Conservation (phyloP, 106 monocot genomes). For the Alisma plantagoaquatica region DNA sequence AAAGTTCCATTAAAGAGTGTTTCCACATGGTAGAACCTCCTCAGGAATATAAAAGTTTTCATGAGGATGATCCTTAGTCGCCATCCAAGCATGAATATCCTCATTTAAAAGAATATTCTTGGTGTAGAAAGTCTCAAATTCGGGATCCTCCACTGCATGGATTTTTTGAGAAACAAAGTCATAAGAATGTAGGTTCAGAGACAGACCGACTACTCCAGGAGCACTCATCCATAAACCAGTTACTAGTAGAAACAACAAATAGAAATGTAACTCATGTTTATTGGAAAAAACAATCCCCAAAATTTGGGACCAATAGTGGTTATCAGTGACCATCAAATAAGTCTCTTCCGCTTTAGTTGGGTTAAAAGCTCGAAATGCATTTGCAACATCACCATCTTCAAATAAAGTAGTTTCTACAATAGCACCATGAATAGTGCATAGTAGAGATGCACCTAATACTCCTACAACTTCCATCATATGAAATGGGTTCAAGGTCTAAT, state of each 20-base stretch:
- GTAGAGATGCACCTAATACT: not conserved
- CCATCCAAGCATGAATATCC: not conserved
- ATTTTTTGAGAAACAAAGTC: not conserved
- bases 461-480: not conserved
- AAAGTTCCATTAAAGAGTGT: too few relatives aligned
- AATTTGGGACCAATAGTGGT: not conserved
- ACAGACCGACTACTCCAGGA: too few relatives aligned
- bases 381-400: not conserved
- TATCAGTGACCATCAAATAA: not conserved
- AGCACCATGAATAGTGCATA: too few relatives aligned
- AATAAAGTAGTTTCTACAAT: not conserved
- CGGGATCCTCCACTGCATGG: not conserved
- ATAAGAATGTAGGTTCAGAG: constrained; percentile 1
- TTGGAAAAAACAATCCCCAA: not conserved
- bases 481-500: too few relatives aligned
- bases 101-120: too few relatives aligned
- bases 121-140: too few relatives aligned
- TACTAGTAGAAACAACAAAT: not conserved
- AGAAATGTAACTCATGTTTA: not conserved
- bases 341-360: too few relatives aligned
- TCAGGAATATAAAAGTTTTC: not conserved
- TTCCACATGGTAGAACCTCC: too few relatives aligned
- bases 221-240: not conserved
- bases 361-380: too few relatives aligned
- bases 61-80: not conserved